Conservation (phyloP, 306 rosid species). For the Quercus gilva region DNA sequence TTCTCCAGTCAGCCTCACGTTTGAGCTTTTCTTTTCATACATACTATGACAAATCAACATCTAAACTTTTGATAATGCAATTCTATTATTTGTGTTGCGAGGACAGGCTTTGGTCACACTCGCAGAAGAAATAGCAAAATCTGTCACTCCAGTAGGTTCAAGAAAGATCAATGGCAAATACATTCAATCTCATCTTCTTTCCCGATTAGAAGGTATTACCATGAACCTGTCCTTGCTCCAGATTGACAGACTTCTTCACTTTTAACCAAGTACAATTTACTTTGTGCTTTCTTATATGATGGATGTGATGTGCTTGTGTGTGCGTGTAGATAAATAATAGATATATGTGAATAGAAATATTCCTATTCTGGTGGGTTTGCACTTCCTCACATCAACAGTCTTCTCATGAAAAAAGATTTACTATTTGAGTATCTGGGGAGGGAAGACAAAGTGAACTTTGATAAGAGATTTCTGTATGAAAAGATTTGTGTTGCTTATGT, state of each 20-base stretch:
- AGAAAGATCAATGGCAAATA: conserved; percentile 95
- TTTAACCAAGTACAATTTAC: not conserved
- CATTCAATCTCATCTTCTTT: conserved; percentile 83
- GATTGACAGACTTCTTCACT: not conserved
- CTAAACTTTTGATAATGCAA: not conserved
- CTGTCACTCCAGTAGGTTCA: conserved; percentile 62
- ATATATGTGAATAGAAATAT: not conserved
- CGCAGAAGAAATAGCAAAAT: conserved; percentile 79
- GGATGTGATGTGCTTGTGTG: not conserved
- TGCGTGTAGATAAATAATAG: too few species aligned
- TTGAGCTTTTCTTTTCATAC: not conserved
- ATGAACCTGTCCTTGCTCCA: conserved; percentile 6
- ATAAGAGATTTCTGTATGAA: not conserved
- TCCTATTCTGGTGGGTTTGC: not conserved
- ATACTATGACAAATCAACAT: not conserved
- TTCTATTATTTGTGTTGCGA: conserved; percentile 16
- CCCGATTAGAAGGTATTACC: conserved; percentile 68
- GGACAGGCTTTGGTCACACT: conserved; percentile 67
- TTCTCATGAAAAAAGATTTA: not conserved
- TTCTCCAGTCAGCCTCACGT: not conserved
- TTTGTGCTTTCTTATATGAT: not conserved
- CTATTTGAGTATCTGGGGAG: not conserved
- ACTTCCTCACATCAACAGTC: not conserved
- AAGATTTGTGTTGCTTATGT: not conserved
- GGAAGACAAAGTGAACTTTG: not conserved